Base-by-base conservation (phyloP, 2,329 filamentous ascomycete species). In the Curvularia lunata region DNA sequence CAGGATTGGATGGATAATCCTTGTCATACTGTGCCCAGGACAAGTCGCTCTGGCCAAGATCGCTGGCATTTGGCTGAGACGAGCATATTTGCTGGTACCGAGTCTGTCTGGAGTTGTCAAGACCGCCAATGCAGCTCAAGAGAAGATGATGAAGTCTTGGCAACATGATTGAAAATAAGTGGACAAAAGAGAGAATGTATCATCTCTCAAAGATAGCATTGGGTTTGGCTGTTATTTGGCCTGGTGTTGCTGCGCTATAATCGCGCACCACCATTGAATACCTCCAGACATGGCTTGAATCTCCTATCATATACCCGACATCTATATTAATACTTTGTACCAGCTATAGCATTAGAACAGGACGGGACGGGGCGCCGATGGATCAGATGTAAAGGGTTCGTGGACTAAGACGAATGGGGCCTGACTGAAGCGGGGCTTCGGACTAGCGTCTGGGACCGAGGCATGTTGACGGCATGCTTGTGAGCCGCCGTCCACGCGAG, bases 391-490 rank as follows among this genome's bases (percentile, higher is more conserved):
- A 25, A 42, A 8, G 38, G 21, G 8, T 48, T 48, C 52, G 8
- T 16, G 4, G 41, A 19, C 48, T 56, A 52, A 25, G 1, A 16
- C 53, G 7, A 21, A 10, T 23, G 16, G 25, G 25, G 47, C 0
- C 2, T n/a, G 5, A n/a, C 18, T 12, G 18, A 10, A 8, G 32
- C 12, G 9, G n/a, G 41, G 48, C 53, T 37, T 12, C 21, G 37
- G 25, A 18, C 28, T 38, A n/a, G 37, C 52, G 42, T 10, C 4
- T n/a, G 48, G 6, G 34, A 54, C 54, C 54, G 54, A 57, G 54
- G 54, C 51, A 57, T 32, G 51, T 43, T 3, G 43, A 32, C 47
- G 23, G 45, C 54, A 30, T 41, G 45, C 50, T 25, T 43, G 50
- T 54, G 43, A 57, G 42, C 48, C n/a, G 40, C 28, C 32, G 41